Percentiles rank a stretch among this genome's conserved stretches.
These are phyloP conservation scores for Xeromyces bisporus DNA, from an alignment of 495 filamentous ascomycete species.

Conservation along the genomic window DNA sequence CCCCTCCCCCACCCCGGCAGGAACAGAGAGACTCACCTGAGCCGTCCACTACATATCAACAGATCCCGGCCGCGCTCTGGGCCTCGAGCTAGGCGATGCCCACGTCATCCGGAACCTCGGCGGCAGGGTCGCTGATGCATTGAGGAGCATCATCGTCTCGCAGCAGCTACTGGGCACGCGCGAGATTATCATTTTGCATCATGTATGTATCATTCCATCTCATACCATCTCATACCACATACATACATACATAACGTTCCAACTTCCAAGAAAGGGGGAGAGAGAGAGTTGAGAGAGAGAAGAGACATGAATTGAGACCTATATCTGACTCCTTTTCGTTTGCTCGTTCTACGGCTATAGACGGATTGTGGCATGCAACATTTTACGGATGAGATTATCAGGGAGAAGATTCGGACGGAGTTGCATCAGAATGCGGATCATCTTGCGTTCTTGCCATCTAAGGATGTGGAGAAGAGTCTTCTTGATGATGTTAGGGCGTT, in stretches of 20 bases:
- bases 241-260: too few species aligned
- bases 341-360: too few species aligned
- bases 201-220: slow-evolving; percentile 26
- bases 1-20: neutral
- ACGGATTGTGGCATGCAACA: slow-evolving; percentile 69
- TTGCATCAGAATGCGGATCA: slow-evolving; percentile 31
- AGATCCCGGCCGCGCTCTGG: slow-evolving; percentile 52
- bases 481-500: slow-evolving; percentile 48
- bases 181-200: slow-evolving; percentile 64
- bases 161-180: slow-evolving; percentile 68
- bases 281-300: too few species aligned
- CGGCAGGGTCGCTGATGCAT: slow-evolving; percentile 45
- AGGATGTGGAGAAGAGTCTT: slow-evolving; percentile 45
- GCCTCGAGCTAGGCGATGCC: slow-evolving; percentile 59
- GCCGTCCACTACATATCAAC: too few species aligned
- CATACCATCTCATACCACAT: too few species aligned
- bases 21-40: neutral
- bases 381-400: slow-evolving; percentile 50
- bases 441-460: slow-evolving; percentile 47
- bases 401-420: slow-evolving; percentile 38
- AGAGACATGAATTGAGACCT: too few species aligned
- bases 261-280: too few species aligned
- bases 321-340: too few species aligned
- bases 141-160: slow-evolving; percentile 62
- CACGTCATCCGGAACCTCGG: slow-evolving; percentile 73